Evolutionary conservation across 2,329 filamentous ascomycete species (phyloP).

Genomic region (Xylariales sp.): DNA sequence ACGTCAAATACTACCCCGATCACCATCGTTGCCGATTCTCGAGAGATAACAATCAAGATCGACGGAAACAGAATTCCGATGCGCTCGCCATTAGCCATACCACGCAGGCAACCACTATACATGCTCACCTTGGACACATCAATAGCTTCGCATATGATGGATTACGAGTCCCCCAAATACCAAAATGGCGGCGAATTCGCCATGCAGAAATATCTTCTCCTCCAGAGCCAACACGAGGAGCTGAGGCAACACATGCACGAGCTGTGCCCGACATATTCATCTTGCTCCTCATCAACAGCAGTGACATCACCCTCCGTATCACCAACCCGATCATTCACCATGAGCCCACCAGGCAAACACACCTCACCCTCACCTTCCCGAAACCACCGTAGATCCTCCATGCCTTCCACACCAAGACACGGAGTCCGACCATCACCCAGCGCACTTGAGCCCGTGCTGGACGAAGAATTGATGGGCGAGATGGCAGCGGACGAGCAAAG

Average conservation of each 20-base stretch:
- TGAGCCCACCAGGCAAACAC: slow-evolving; percentile 44
- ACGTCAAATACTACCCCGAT: too few relatives aligned
- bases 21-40: too few relatives aligned
- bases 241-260: slow-evolving; percentile 47
- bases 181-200: slow-evolving; percentile 42
- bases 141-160: slow-evolving; percentile 4
- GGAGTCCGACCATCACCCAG: slow-evolving; percentile 3
- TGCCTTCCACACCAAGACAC: slow-evolving; percentile 10
- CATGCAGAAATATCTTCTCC: slow-evolving; percentile 49
- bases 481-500: slow-evolving; percentile 49
- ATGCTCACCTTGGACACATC: slow-evolving; percentile 2
- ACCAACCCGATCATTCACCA: slow-evolving; percentile 45
- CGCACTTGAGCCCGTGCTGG: slow-evolving; percentile 34
- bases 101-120: slow-evolving; percentile 10
- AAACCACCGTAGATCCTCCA: slow-evolving; percentile 20
- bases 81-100: slow-evolving; percentile 20
- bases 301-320: slow-evolving; percentile 53
- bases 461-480: slow-evolving; percentile 43
- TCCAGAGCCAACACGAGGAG: slow-evolving; percentile 51
- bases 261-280: slow-evolving; percentile 37
- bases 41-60: too few relatives aligned
- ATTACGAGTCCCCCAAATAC: slow-evolving; percentile 14
- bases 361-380: slow-evolving; percentile 23
- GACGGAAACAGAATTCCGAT: slow-evolving; percentile 19
- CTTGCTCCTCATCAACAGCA: slow-evolving; percentile 31